A percentile compares a stretch with the other conserved stretches of the same genome.
Conservation (phyloP, 495 filamentous ascomycete genomes). For the Echria macrotheca region DNA sequence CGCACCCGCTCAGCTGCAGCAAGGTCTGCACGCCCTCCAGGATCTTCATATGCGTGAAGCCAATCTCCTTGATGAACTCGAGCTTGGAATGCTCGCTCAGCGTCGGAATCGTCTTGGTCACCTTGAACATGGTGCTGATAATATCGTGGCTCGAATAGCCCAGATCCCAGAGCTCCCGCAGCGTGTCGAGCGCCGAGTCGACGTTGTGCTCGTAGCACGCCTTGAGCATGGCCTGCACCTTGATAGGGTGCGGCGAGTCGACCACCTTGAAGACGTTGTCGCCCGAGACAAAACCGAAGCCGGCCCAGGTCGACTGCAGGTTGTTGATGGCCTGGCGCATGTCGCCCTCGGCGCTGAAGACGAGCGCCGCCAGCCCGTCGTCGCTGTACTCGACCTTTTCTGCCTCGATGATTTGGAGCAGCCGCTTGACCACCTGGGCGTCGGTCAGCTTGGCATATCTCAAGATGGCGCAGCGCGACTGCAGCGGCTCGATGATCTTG, state of each 20-base stretch:
- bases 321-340: constrained; percentile 99
- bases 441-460: constrained; percentile 91
- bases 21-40: constrained; percentile 93
- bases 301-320: constrained; percentile 88
- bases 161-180: constrained; percentile 89
- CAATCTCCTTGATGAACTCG: constrained; percentile 96
- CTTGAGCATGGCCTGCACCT: constrained; percentile 97
- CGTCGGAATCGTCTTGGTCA: constrained; percentile 88
- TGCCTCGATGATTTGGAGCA: constrained; percentile 86
- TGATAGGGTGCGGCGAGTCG: constrained; percentile 93
- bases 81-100: constrained; percentile 90
- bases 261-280: constrained; percentile 99
- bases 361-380: constrained; percentile 89
- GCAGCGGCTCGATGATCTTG: constrained; percentile 98
- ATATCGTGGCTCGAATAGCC: constrained; percentile 97
- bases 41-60: constrained; percentile 98
- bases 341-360: constrained; percentile 96
- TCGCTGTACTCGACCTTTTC: constrained; percentile 85
- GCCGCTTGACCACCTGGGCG: constrained; percentile 78
- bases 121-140: constrained; percentile 97
- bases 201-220: constrained; percentile 89
- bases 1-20: constrained; percentile 85
- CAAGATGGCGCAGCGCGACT: constrained; percentile 94
- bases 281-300: constrained; percentile 92
- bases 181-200: constrained; percentile 74